Evolutionary conservation across 1,284 basidiomycete species (phyloP).

Genomic region (Sphaerobolus stellatus): DNA sequence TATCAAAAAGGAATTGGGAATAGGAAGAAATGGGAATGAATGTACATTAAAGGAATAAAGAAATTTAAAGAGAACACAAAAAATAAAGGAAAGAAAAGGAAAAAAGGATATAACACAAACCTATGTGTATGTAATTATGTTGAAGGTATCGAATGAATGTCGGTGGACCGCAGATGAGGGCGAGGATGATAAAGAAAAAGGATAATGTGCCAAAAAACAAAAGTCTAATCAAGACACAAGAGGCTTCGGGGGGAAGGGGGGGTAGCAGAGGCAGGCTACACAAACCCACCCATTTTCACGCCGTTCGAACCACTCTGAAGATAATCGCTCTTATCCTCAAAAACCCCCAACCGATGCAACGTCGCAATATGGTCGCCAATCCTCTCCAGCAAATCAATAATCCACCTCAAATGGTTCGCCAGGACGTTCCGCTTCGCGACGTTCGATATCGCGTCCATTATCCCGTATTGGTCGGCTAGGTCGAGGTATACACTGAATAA

Average conservation of each 20-base stretch:
- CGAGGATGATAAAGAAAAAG: too few relatives aligned
- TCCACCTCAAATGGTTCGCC: slow-evolving; percentile 82
- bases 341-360: slow-evolving; percentile 74
- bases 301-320: background rate
- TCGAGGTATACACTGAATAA: slow-evolving; percentile 86
- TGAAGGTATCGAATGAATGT: too few relatives aligned
- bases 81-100: background rate
- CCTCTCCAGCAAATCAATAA: slow-evolving; percentile 84
- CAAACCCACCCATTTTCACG: slow-evolving; percentile 1
- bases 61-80: background rate
- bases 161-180: too few relatives aligned
- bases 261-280: too few relatives aligned
- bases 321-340: slow-evolving; percentile 54
- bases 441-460: slow-evolving; percentile 80
- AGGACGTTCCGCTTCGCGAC: slow-evolving; percentile 76
- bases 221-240: background rate
- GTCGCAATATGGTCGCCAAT: slow-evolving; percentile 90
- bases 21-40: background rate
- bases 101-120: background rate
- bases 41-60: background rate
- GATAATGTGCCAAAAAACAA: background rate
- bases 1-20: background rate
- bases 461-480: slow-evolving; percentile 85
- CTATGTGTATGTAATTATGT: too few relatives aligned
- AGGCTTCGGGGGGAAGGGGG: too few relatives aligned